Evolutionary conservation across 2,329 filamentous ascomycete species (phyloP), one percentile per base, ranked within the genome.

Genomic region (Botryotinia calthae): DNA sequence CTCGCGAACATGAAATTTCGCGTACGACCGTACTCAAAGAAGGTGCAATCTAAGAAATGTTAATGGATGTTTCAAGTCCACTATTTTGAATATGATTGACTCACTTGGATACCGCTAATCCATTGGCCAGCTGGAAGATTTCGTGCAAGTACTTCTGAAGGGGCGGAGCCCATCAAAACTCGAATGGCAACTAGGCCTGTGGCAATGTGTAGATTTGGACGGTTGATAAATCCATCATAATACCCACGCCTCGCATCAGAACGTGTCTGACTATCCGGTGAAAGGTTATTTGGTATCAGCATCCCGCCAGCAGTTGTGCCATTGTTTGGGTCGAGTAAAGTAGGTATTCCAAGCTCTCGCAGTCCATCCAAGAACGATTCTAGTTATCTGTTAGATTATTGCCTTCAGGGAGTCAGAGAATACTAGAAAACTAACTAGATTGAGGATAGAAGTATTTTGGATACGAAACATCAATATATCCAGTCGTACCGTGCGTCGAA

Each of bases 211-310:
- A 85, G 75, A 70, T 85, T 84, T 1, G 79, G 75, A 7, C 82
- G 82, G 42, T 74, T 67, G 8, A 81, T 73, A 2, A 82, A 81
- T 0, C 80, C 76, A 68, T 85, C 81, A 28, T 82, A 79, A 74
- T 85, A 84, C 16, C 82, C 81, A n/a, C 80, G 81, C 14, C 83
- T 80, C 42, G 81, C 82, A 75, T 84, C 82, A 4, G 79, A 80
- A 46, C 83, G 81, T 16, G 83, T 83, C 74, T 84, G 83, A 63
- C 83, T 84, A 25, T 76, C 74, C 4, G 80, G 79, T n/a, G 76
- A 76, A 70, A 84, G 81, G 73, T 80, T 84, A 58, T 81, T 81
- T 1, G 84, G 82, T 51, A 81, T 78, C 8, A 84, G 76, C 74
- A 80, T 81, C 25, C 79, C 80, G 18, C 83, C 83, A 25, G 79